Base-by-base conservation (phyloP, 2,329 filamentous ascomycete genomes). In the Ascomycota sp. region DNA sequence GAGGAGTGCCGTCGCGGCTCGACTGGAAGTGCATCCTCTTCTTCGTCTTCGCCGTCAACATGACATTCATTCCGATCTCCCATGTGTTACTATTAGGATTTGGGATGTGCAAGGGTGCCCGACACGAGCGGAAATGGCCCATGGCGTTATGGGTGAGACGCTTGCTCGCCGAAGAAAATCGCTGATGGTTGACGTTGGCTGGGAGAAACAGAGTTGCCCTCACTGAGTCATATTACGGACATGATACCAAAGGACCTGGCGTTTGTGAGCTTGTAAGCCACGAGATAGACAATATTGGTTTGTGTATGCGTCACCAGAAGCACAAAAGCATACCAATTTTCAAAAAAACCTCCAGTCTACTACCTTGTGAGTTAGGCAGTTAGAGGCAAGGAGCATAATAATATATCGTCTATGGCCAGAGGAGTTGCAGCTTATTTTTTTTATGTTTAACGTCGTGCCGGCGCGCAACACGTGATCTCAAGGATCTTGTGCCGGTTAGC, bases 181-280 rank as follows among this genome's bases (percentile, higher is more conserved):
- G 5, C 4, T 28, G 8, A 23, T 23, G 11, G 22, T 3, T 4
- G 4, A 17, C 15, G 15, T 17, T 17, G 15, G 15, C 15, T 19
- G n/a, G 11, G 19, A 20, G 27, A 21, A 28, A 11, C 12, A 12
- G 27, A 22, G 13, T 12, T 19, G 3, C 20, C 32, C 30, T 28
- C 31, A 36, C 38, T 32, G 37, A 29, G 38, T 34, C 40, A 28
- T 38, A 31, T 32, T 35, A 36, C 35, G 41, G 43, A 47, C 38
- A 51, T 52, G 48, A 52, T 52, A 52, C 48, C 48, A 52, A 36
- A 40, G 43, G 45, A 38, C 36, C 30, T 40, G 48, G 48, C 40
- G 43, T 46, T 44, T 43, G 37, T 35, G 15, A 17, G 15, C 15
- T 17, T 17, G 15, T 17, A 17, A 17, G 15, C 15, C 15, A 17